Evolutionary conservation across 768 basidiomycete genomes (phyloP), one percentile per base, ranked within the genome.

Genomic region (Aureoboletus auriporus): DNA sequence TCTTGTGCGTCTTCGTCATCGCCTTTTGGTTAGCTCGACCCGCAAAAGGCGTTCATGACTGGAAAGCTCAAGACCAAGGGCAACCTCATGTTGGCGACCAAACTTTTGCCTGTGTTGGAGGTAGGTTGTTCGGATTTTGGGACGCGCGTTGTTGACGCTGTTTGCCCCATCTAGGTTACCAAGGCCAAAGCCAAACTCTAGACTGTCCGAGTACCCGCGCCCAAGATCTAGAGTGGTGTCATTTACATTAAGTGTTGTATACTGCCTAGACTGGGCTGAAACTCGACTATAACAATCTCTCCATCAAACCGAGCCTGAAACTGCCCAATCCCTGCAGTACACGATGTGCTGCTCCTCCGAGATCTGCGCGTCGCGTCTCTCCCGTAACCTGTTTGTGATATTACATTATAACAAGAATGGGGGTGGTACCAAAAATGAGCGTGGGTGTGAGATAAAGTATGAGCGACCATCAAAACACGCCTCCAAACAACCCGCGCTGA

Each of bases 41-140:
- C 90, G 16, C 93, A 96, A 70, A 93, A 93, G 64, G 93, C 93
- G 17, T 96, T 93, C 74, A 91, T 97, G 89, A 89, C 88, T 7
- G 93, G 93, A 27, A 89, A 89, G 63, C 79, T 96, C 42, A 95
- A 94, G 79, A 86, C 89, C 13, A 86, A 79, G 65, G 92, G 91
- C 47, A 93, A 93, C 70, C 83, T 93, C 69, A 93, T 94, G 90
- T 79, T 94, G 52, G 91, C 89, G 1, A 94, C 91, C 23, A 97
- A 95, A 68, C 86, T 96, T 31, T 86, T 87, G 55, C 74, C 71
- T 9, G 78, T 97, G 12, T 77, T 97, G 42, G 89, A 87, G 79
- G 91, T 89, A 47, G 45, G 50, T 43, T 11, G n/a, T 37, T 17
- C 6, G 14, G 14, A 1, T 23, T 39, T 16, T 12, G 36, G n/a